Evolutionary conservation across 2,329 filamentous ascomycete genomes (phyloP), one percentile per base, ranked within the genome.

Genomic region (Calonectria crousiana): DNA sequence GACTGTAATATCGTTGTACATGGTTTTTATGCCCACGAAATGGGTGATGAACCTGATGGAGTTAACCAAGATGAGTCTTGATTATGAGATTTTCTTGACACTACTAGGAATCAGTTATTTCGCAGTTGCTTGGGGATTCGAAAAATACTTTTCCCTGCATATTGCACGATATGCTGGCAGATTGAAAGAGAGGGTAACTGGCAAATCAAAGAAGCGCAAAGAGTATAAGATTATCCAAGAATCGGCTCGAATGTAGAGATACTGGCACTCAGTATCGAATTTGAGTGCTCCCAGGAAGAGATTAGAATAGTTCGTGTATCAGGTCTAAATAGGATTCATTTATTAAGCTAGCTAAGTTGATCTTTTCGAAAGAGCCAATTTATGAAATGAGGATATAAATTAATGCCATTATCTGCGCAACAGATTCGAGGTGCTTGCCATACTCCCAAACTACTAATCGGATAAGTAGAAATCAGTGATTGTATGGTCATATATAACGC

Each of bases 171-270:
- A 88, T 60, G 86, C 98, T 70, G 95, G 95, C 1, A 86, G 86
- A 36, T 78, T 89, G 20, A 93, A 92, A 81, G 85, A 89, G 66
- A 85, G 83, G n/a, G 69, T 95, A 83, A 85, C 90, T 78, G 84
- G 90, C 65, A 89, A 88, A 81, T 85, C 87, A 53, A 98, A 98
- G 87, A 92, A 93, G 85, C 90, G 95, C 77, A 98, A 98, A 85
- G 88, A 93, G 86, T 98, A 98, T 83, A 98, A 98, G 86, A 79
- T 95, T 26, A 93, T 98, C 36, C 82, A 89, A 65, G 94, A 97
- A 81, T 87, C 91, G 30, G 82, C 83, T 56, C 78, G 80, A 49
- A 74, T 77, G 20, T 78, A 75, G 67, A 66, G 34, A 23, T 32
- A 13, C 11, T 26, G 26, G 26, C 34, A 28, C 49, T 56, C 23